Evolutionary conservation across 164 flowering plant genomes (phyloP).

Genomic region (Liquidambar formosana): DNA sequence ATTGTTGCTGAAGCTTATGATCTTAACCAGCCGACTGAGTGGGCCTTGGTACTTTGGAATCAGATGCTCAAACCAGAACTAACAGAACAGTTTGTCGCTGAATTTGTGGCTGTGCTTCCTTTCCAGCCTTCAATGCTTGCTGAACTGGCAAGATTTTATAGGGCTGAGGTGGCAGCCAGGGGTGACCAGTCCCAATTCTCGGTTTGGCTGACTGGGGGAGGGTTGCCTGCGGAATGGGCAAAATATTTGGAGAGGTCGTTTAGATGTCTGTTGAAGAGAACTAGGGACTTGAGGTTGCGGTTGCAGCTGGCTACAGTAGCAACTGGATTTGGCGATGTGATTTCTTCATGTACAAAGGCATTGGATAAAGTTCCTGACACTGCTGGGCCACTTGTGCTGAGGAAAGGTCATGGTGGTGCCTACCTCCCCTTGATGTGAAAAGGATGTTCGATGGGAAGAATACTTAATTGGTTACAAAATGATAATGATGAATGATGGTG

Average conservation of each 20-base stretch:
- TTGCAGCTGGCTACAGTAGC: slow-evolving; percentile 73
- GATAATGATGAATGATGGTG: not conserved
- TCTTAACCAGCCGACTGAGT: slow-evolving; percentile 91
- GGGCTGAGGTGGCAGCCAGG: slow-evolving; percentile 89
- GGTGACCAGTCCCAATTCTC: slow-evolving; percentile 96
- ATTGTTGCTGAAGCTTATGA: slow-evolving; percentile 94
- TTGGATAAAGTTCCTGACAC: slow-evolving; percentile 85
- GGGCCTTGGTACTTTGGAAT: slow-evolving; percentile 95
- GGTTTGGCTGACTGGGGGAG: slow-evolving; percentile 95
- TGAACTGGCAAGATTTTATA: slow-evolving; percentile 83
- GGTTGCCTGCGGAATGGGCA: slow-evolving; percentile 93
- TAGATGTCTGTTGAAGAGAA: slow-evolving; percentile 78
- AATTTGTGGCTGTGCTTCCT: slow-evolving; percentile 94
- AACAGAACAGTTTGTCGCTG: slow-evolving; percentile 81
- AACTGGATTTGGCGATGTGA: slow-evolving; percentile 86
- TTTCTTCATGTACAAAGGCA: slow-evolving; percentile 53
- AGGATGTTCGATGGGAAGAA: not conserved
- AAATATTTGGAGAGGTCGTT: slow-evolving; percentile 85
- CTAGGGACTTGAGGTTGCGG: slow-evolving; percentile 75
- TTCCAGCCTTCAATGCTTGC: slow-evolving; percentile 80
- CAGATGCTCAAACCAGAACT: slow-evolving; percentile 97
- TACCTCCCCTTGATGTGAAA: slow-evolving; percentile 92
- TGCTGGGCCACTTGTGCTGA: slow-evolving; percentile 82
- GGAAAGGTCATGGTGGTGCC: slow-evolving; percentile 97
- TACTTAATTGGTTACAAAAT: not conserved